Evolutionary conservation across 345 rosid genomes (phyloP).

Genomic region (Gossypium bickii): DNA sequence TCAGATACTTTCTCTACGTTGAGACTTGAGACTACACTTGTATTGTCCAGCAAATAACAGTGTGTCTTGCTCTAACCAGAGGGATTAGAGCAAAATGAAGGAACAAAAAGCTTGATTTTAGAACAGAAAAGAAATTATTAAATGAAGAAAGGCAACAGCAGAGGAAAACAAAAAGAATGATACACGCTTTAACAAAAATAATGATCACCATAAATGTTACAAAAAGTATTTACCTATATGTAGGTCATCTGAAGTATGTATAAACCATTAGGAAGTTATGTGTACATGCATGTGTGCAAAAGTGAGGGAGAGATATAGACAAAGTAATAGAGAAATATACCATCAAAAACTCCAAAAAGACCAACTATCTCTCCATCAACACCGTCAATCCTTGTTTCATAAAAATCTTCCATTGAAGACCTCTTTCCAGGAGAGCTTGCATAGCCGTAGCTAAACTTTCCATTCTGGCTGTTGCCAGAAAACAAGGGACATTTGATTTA

Average conservation of each 20-base stretch:
- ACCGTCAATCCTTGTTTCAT: constrained; percentile 91
- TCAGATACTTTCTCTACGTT: constrained; percentile 14
- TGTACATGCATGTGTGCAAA: constrained; percentile 1
- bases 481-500: constrained; percentile 18
- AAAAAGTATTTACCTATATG: not conserved
- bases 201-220: not conserved
- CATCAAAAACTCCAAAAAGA: constrained; percentile 98
- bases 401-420: constrained; percentile 98
- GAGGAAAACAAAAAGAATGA: not conserved
- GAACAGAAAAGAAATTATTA: not conserved
- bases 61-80: constrained; percentile 1
- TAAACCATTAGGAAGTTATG: not conserved
- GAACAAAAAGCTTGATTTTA: not conserved
- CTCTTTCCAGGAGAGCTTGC: constrained; percentile 98
- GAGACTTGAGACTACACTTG: constrained; percentile 7
- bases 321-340: constrained; percentile 34
- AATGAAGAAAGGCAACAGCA: not conserved
- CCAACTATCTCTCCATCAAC: constrained; percentile 93
- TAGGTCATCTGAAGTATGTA: not conserved
- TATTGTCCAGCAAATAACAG: not conserved
- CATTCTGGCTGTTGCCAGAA: constrained; percentile 62
- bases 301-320: not conserved
- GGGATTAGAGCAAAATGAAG: not conserved
- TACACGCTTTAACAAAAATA: not conserved
- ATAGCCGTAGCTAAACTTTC: constrained; percentile 96